These are phyloP conservation scores for Peterozyma toletana DNA, from an alignment of 805 yeast genomes.

Conservation along the genomic window DNA sequence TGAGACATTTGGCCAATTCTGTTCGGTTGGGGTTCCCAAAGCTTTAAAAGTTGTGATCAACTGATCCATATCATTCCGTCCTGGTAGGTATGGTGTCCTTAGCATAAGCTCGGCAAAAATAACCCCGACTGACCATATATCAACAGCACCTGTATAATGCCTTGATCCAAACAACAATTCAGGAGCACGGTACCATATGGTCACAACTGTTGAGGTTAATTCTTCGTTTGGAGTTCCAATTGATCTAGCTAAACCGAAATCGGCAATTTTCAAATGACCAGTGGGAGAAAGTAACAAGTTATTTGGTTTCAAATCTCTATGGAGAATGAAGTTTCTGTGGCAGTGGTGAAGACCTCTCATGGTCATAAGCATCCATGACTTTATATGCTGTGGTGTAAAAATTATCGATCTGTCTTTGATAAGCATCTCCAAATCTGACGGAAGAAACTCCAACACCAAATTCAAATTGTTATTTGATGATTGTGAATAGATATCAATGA, in stretches of 20 bases:
- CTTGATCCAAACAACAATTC: constrained; percentile 84
- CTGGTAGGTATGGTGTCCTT: constrained; percentile 92
- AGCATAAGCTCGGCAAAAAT: constrained; percentile 96
- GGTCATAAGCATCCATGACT: constrained; percentile 93
- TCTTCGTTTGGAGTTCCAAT: constrained; percentile 70
- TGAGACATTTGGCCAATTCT: constrained; percentile 85
- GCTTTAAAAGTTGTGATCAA: constrained; percentile 92
- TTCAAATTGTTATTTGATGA: constrained; percentile 52
- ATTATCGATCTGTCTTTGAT: constrained; percentile 73
- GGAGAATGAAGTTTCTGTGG: constrained; percentile 84
- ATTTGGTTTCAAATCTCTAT: constrained; percentile 90
- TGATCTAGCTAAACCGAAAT: constrained; percentile 92
- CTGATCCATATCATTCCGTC: constrained; percentile 85
- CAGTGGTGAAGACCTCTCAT: constrained; percentile 93
- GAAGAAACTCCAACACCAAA: constrained; percentile 86
- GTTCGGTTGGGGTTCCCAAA: constrained; percentile 91
- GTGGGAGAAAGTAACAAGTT: constrained; percentile 80
- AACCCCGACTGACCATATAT: constrained; percentile 94
- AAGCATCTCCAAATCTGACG: constrained; percentile 84
- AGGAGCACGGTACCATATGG: constrained; percentile 98
- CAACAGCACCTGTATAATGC: constrained; percentile 85
- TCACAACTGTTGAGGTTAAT: constrained; percentile 89
- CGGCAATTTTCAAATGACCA: constrained; percentile 90
- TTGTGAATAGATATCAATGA: constrained; percentile 78
- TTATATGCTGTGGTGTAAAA: constrained; percentile 81